These are phyloP conservation scores for Nasturtium officinale DNA, from an alignment of 345 rosid species.

Conservation along the genomic window DNA sequence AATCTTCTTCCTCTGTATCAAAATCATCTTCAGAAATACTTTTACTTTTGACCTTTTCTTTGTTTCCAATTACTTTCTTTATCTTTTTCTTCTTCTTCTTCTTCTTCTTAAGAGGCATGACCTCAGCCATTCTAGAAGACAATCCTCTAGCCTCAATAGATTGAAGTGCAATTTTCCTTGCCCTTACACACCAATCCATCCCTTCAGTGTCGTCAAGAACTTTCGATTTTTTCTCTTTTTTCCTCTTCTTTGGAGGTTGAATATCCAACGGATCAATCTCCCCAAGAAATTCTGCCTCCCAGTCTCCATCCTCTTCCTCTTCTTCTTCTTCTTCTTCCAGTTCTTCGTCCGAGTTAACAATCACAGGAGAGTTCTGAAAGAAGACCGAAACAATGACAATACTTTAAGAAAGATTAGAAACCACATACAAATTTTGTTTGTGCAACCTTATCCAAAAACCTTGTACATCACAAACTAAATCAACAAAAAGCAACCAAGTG, in stretches of 20 bases:
- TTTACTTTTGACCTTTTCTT: slow-evolving; percentile 44
- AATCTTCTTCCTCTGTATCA: slow-evolving; percentile 48
- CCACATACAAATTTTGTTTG: neutral
- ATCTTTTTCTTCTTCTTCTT: slow-evolving; percentile 55
- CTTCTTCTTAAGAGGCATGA: slow-evolving; percentile 48
- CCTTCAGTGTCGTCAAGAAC: slow-evolving; percentile 58
- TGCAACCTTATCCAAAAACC: slow-evolving; percentile 37
- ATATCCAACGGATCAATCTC: slow-evolving; percentile 66
- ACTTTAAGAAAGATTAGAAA: neutral
- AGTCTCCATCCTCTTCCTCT: slow-evolving; percentile 44
- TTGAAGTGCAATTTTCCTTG: slow-evolving; percentile 72
- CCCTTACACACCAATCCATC: slow-evolving; percentile 95
- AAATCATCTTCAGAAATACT: slow-evolving; percentile 46
- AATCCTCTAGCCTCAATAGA: slow-evolving; percentile 80
- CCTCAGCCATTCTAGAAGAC: slow-evolving; percentile 52
- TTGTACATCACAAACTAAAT: neutral
- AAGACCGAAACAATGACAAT: neutral
- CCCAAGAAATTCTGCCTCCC: slow-evolving; percentile 80
- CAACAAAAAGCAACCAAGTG: too few species aligned
- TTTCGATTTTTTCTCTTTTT: slow-evolving; percentile 51
- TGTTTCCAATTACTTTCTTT: slow-evolving; percentile 49
- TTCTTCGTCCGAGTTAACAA: slow-evolving; percentile 36
- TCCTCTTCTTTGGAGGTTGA: slow-evolving; percentile 65
- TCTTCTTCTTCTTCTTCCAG: slow-evolving; percentile 44
- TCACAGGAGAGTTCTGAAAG: slow-evolving; percentile 27